Evolutionary conservation across 176 grass and related monocot genomes (phyloP).

Genomic region (Rhynchospora breviuscula): DNA sequence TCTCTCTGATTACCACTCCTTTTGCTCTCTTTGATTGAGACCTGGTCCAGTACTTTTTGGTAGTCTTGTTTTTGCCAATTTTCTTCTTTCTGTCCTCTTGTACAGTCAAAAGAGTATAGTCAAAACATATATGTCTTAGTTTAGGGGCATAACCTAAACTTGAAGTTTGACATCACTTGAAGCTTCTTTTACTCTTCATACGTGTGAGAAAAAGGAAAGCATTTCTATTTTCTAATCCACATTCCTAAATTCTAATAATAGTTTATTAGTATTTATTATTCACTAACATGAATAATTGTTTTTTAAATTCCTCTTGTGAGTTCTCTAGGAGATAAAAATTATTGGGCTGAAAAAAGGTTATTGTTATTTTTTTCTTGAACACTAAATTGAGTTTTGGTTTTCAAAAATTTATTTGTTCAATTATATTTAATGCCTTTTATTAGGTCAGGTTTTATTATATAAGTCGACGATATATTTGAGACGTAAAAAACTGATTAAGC

Average conservation of each 20-base stretch:
- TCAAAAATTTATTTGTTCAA: not conserved
- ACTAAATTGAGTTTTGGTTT: not conserved
- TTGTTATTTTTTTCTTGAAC: not conserved
- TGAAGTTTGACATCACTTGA: not conserved
- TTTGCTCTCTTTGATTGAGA: no score
- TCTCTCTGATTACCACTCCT: no score
- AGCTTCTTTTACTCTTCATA: not conserved
- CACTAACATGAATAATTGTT: not conserved
- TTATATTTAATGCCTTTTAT: not conserved
- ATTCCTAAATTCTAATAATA: not conserved
- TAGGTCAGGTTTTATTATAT: not conserved
- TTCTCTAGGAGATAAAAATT: not conserved
- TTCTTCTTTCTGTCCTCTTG: no score
- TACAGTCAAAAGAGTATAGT: no score
- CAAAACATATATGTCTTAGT: no score
- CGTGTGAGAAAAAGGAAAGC: not conserved
- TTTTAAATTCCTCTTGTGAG: not conserved
- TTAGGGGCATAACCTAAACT: constrained; percentile 7
- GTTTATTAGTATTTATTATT: not conserved
- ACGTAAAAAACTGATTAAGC: no score
- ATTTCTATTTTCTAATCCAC: not conserved
- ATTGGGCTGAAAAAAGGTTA: not conserved
- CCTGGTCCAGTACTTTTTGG: no score
- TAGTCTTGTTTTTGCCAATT: no score
- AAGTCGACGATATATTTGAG: not conserved